Conservation (phyloP, 176 grass and related monocot genomes). For the Zea luxurians region DNA sequence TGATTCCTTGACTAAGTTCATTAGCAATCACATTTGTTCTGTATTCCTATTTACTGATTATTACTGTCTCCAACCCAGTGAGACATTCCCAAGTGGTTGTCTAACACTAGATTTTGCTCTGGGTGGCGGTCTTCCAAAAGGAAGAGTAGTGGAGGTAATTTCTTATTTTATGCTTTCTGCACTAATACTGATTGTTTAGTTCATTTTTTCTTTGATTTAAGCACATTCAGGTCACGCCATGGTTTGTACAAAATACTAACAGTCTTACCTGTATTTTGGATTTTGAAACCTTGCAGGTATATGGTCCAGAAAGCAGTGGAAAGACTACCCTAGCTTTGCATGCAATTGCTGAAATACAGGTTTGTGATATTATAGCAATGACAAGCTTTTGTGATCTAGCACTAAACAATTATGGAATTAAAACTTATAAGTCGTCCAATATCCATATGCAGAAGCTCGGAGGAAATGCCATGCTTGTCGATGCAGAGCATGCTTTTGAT, state of each 20-base stretch:
- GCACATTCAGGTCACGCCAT: background rate
- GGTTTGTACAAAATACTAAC: background rate
- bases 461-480: conserved; percentile 97
- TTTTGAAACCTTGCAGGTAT: conserved; percentile 58
- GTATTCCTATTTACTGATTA: conserved; percentile 19
- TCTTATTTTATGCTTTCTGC: conserved; percentile 18
- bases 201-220: conserved; percentile 33
- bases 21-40: conserved; percentile 22
- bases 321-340: conserved; percentile 96
- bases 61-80: conserved; percentile 46
- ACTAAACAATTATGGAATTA: background rate
- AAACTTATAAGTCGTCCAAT: background rate
- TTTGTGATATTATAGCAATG: conserved; percentile 30
- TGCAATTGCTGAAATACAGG: conserved; percentile 98
- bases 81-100: conserved; percentile 96
- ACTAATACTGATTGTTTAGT: background rate
- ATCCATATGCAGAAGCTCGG: conserved; percentile 77
- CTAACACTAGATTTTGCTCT: conserved; percentile 97
- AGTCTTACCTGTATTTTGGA: conserved; percentile 7
- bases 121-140: conserved; percentile 90
- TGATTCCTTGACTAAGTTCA: background rate
- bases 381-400: conserved; percentile 1
- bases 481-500: conserved; percentile 99
- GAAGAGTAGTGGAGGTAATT: conserved; percentile 96
- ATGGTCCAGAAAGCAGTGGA: conserved; percentile 94